These are phyloP conservation scores for Linum trigynum DNA, from an alignment of 345 rosid species.

Conservation along the genomic window DNA sequence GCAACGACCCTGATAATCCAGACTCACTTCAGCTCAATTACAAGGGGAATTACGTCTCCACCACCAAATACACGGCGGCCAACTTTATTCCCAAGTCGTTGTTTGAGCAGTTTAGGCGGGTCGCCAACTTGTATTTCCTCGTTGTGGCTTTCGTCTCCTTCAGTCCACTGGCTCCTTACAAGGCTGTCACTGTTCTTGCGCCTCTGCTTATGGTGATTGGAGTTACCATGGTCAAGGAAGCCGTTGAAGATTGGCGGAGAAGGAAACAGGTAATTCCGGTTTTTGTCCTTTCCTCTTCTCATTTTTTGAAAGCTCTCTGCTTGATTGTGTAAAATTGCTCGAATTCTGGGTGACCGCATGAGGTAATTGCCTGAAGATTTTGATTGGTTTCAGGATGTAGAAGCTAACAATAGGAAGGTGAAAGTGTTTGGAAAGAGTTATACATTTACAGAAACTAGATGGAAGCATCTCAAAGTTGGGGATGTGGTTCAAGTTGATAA, in stretches of 20 bases:
- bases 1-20: constrained; percentile 70
- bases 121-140: constrained; percentile 80
- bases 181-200: constrained; percentile 55
- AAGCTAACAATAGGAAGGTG: constrained; percentile 73
- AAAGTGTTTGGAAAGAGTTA: constrained; percentile 28
- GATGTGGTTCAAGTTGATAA: constrained; percentile 55
- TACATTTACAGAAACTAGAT: constrained; percentile 36
- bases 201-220: constrained; percentile 79
- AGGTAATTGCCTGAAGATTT: constrained; percentile 8
- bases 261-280: constrained; percentile 49
- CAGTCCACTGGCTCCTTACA: constrained; percentile 80
- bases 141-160: constrained; percentile 82
- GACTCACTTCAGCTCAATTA: constrained; percentile 50
- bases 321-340: background rate
- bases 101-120: constrained; percentile 97
- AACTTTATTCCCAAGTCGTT: constrained; percentile 89
- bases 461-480: constrained; percentile 79
- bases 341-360: background rate
- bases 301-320: background rate
- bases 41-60: constrained; percentile 73
- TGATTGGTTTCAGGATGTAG: constrained; percentile 52
- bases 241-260: constrained; percentile 75
- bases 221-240: constrained; percentile 81
- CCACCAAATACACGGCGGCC: constrained; percentile 62
- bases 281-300: background rate